Percentiles rank a stretch among this genome's conserved stretches.
Conservation (phyloP, 257 asterid species). For the Cynanchum wilfordii region DNA sequence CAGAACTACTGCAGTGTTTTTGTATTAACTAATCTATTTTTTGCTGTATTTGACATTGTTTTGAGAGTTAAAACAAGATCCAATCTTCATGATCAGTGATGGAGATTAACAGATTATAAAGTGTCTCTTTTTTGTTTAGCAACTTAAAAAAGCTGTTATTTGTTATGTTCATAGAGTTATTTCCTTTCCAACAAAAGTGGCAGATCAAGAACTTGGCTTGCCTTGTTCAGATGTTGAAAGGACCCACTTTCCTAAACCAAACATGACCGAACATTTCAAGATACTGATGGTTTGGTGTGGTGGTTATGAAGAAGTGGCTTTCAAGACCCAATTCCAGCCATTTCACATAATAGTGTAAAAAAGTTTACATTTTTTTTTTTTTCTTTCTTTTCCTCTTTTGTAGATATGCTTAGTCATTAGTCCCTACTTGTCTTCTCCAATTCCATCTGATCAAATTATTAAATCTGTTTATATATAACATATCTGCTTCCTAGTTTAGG, state of each 20-base stretch:
- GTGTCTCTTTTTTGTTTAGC: neutral
- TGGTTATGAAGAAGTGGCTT: slow-evolving; percentile 28
- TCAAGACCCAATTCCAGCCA: neutral
- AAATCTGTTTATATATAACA: neutral
- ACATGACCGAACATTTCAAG: slow-evolving; percentile 10
- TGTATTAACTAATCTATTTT: neutral
- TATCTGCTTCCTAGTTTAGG: neutral
- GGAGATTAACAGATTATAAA: neutral
- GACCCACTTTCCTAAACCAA: slow-evolving; percentile 29
- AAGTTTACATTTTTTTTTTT: neutral
- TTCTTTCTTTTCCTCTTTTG: neutral
- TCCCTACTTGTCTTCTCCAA: neutral
- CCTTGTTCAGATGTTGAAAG: slow-evolving; percentile 5
- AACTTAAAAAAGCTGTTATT: neutral
- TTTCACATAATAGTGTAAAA: neutral
- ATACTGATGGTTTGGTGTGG: slow-evolving; percentile 41
- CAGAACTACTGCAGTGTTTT: neutral
- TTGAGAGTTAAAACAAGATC: neutral
- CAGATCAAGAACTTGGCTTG: neutral
- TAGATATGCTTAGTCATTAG: too few relatives aligned
- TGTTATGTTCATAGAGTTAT: neutral
- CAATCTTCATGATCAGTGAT: neutral
- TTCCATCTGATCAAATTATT: neutral
- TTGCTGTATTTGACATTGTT: neutral
- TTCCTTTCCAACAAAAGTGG: neutral